These are phyloP conservation scores for Fraxinus anomala DNA, from an alignment of 257 asterid genomes.

Conservation along the genomic window DNA sequence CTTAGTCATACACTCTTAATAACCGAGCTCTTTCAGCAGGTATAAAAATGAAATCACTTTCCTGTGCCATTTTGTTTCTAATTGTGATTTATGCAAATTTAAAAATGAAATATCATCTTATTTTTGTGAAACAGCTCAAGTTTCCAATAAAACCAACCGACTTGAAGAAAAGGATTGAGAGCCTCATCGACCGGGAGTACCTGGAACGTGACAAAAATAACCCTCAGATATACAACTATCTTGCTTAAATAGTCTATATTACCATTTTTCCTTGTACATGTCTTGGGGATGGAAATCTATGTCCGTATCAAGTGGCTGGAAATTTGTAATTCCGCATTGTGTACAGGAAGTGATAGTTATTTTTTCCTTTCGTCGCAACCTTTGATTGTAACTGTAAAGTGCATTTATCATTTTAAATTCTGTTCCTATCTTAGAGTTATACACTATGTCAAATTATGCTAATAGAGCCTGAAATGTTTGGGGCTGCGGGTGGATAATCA, in stretches of 20 bases:
- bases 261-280: conserved; percentile 36
- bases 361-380: conserved; percentile 28
- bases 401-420: neutral
- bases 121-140: conserved; percentile 67
- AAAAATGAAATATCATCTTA: conserved; percentile 11
- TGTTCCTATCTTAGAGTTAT: neutral
- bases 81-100: neutral
- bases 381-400: conserved; percentile 38
- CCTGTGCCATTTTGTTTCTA: neutral
- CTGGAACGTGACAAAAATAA: conserved; percentile 88
- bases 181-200: conserved; percentile 94
- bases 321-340: conserved; percentile 32
- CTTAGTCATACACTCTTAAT: conserved; percentile 92
- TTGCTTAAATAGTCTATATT: conserved; percentile 49
- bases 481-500: neutral
- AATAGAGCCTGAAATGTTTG: neutral
- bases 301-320: conserved; percentile 24
- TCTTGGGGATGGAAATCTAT: conserved; percentile 26
- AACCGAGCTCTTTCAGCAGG: conserved; percentile 99
- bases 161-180: conserved; percentile 97
- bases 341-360: conserved; percentile 60
- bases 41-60: conserved; percentile 23
- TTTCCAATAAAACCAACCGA: conserved; percentile 97
- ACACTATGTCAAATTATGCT: neutral
- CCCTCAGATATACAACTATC: conserved; percentile 96